These are phyloP conservation scores for Solanum bulbocastanum DNA, from an alignment of 257 asterid genomes.

Conservation along the genomic window DNA sequence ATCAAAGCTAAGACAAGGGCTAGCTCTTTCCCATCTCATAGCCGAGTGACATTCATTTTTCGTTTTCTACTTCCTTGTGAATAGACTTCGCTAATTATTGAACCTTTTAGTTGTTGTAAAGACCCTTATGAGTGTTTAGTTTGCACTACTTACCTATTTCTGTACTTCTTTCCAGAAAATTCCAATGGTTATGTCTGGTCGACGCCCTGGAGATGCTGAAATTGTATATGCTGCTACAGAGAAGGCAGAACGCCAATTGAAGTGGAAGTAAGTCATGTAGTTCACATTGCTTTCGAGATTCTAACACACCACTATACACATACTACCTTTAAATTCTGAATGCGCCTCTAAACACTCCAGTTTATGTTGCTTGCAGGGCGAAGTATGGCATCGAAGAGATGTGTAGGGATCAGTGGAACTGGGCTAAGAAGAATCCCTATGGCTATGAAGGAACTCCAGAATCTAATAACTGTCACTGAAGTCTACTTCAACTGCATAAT, in stretches of 20 bases:
- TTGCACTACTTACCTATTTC: background rate
- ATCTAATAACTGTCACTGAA: background rate
- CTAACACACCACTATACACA: background rate
- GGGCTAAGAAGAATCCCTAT: constrained; percentile 95
- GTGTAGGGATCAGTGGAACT: constrained; percentile 96
- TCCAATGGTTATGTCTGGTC: constrained; percentile 69
- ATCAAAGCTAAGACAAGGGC: background rate
- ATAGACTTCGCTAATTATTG: background rate
- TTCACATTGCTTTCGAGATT: background rate
- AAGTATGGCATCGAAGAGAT: constrained; percentile 72
- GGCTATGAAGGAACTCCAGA: constrained; percentile 47
- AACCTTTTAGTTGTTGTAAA: background rate
- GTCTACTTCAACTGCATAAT: background rate
- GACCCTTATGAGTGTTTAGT: background rate
- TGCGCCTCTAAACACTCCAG: background rate
- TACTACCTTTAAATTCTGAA: background rate
- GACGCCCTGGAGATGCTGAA: constrained; percentile 99
- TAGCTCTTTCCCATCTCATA: background rate
- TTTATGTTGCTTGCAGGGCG: constrained; percentile 39
- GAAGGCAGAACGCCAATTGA: constrained; percentile 79
- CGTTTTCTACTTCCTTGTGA: background rate
- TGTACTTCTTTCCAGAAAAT: constrained; percentile 40
- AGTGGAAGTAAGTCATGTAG: constrained; percentile 73
- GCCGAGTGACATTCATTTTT: background rate
- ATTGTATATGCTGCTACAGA: constrained; percentile 71